These are phyloP conservation scores for Omphalotus guepiniiformis DNA, from an alignment of 768 basidiomycete genomes.

Conservation along the genomic window DNA sequence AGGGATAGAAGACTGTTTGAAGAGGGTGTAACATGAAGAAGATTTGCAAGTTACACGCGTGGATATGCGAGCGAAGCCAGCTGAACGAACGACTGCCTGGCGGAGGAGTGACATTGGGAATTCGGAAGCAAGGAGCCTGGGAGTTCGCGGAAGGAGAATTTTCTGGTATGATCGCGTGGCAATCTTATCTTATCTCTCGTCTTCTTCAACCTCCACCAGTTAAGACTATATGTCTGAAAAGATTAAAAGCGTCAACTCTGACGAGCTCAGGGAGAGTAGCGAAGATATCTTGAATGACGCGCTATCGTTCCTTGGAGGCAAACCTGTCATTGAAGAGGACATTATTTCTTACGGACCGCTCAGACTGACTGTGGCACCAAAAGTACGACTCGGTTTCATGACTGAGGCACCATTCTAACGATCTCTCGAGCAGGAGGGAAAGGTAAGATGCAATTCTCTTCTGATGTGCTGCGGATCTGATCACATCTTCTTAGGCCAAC, in stretches of 20 bases:
- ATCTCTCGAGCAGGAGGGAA: constrained; percentile 11
- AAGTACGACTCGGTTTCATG: constrained; percentile 34
- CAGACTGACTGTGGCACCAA: constrained; percentile 50
- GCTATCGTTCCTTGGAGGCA: constrained; percentile 46
- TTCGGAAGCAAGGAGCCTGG: too few relatives aligned
- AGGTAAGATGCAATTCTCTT: constrained; percentile 7
- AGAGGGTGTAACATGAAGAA: background rate
- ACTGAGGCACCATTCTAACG: constrained; percentile 64
- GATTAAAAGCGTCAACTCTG: too few relatives aligned
- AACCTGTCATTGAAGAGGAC: constrained; percentile 37
- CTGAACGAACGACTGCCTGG: background rate
- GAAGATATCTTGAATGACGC: constrained; percentile 55
- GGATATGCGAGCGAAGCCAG: background rate
- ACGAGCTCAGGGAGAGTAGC: too few relatives aligned
- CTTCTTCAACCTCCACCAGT: too few relatives aligned
- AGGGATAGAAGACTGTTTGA: too few relatives aligned
- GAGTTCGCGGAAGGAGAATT: too few relatives aligned
- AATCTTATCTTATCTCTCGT: too few relatives aligned
- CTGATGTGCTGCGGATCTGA: background rate
- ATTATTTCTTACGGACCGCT: constrained; percentile 51
- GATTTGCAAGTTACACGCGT: background rate
- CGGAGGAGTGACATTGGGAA: background rate
- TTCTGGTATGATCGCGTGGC: too few relatives aligned
- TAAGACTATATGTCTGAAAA: too few relatives aligned
- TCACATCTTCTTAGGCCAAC: constrained; percentile 44